Conservation (phyloP, 108 stramenopile genomes). For the Nannochloropsis granulata region DNA sequence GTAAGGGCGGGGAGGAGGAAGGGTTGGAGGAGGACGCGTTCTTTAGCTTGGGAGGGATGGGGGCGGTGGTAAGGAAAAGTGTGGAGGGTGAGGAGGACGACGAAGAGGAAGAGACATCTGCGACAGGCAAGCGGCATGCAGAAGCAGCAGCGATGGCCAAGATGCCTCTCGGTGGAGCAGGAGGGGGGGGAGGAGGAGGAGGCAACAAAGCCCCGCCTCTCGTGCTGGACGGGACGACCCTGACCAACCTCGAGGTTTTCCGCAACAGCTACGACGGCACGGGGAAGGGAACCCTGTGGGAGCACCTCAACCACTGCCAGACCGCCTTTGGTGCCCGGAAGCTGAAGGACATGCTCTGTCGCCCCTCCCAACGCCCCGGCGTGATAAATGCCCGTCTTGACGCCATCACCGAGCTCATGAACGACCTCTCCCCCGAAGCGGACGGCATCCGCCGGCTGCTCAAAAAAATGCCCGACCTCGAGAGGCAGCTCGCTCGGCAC, state of each 20-base stretch:
- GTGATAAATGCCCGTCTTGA: slow-evolving; percentile 82
- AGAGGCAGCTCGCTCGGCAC: slow-evolving; percentile 71
- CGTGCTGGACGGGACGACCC: slow-evolving; percentile 82
- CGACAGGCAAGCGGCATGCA: too few species aligned
- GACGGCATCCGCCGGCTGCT: slow-evolving; percentile 52
- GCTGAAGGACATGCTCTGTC: slow-evolving; percentile 81
- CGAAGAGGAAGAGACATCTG: not conserved
- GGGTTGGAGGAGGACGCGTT: not conserved
- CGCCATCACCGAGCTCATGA: slow-evolving; percentile 74
- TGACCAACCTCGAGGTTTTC: slow-evolving; percentile 88
- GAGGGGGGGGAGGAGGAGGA: not conserved
- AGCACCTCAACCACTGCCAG: slow-evolving; percentile 66
- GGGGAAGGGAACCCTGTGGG: slow-evolving; percentile 64
- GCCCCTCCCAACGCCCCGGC: slow-evolving; percentile 54
- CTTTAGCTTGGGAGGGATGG: not conserved
- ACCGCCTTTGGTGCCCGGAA: slow-evolving; percentile 81
- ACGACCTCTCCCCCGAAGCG: slow-evolving; percentile 32
- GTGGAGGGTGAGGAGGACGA: slow-evolving; percentile 48
- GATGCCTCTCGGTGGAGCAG: not conserved
- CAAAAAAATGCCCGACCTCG: slow-evolving; percentile 72
- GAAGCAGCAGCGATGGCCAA: not conserved
- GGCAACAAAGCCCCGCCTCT: slow-evolving; percentile 32
- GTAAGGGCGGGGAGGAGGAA: not conserved
- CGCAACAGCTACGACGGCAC: slow-evolving; percentile 47
- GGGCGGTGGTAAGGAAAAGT: not conserved